Evolutionary conservation across 495 filamentous ascomycete species (phyloP).

Genomic region (Schizothecium vesticola): DNA sequence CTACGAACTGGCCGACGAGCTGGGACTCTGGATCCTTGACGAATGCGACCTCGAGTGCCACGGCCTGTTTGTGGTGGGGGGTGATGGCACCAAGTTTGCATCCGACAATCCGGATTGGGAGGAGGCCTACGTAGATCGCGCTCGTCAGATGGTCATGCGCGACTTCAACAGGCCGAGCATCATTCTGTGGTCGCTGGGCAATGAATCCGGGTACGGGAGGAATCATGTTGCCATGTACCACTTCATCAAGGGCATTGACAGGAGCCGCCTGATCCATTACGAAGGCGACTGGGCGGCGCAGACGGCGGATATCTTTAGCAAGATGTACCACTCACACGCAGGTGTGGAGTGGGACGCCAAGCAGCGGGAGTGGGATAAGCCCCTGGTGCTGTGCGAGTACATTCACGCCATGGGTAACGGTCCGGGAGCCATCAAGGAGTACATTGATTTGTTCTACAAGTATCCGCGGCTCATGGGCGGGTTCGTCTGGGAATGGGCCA

Average conservation of each 20-base stretch:
- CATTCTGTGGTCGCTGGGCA: slow-evolving; percentile 70
- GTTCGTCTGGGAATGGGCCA: slow-evolving; percentile 75
- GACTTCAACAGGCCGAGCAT: slow-evolving; percentile 64
- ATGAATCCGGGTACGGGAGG: slow-evolving; percentile 64
- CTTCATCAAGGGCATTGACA: slow-evolving; percentile 53
- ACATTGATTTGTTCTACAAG: slow-evolving; percentile 61
- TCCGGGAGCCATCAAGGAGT: slow-evolving; percentile 61
- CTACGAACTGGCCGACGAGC: slow-evolving; percentile 62
- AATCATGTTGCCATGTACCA: slow-evolving; percentile 66
- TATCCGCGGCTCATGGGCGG: slow-evolving; percentile 62
- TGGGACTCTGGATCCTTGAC: slow-evolving; percentile 67
- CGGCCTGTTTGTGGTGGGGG: slow-evolving; percentile 54
- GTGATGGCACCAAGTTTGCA: slow-evolving; percentile 43
- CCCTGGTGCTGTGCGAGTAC: slow-evolving; percentile 65
- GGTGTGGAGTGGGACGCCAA: slow-evolving; percentile 40
- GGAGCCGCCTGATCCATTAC: slow-evolving; percentile 59
- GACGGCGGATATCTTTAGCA: slow-evolving; percentile 59
- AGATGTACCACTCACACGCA: slow-evolving; percentile 59
- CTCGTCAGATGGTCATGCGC: slow-evolving; percentile 57
- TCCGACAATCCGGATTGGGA: slow-evolving; percentile 65
- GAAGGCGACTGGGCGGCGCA: slow-evolving; percentile 57
- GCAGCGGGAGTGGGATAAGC: slow-evolving; percentile 43
- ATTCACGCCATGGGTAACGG: slow-evolving; percentile 74
- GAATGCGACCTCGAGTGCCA: slow-evolving; percentile 73
- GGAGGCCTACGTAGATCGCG: slow-evolving; percentile 66